A percentile compares a stretch with the other conserved stretches of the same genome.
Conservation (phyloP, 1,139 yeast species). For the Lodderomyces margitis region DNA sequence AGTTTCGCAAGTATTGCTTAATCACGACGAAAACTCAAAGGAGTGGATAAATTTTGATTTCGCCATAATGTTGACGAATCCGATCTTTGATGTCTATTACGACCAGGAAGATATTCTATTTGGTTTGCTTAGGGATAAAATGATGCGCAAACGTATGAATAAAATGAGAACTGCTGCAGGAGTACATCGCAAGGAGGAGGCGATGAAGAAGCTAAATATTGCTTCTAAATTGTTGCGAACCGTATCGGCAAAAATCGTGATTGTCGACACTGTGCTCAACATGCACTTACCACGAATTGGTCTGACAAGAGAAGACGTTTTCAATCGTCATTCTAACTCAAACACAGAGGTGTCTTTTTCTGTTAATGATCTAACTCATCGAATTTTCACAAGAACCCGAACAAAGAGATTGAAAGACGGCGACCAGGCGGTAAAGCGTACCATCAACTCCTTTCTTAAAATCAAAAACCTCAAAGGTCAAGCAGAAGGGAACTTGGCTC, state of each 20-base stretch:
- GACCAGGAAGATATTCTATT: slow-evolving; percentile 32
- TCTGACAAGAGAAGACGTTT: slow-evolving; percentile 17
- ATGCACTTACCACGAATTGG: slow-evolving; percentile 35
- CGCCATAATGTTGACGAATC: slow-evolving; percentile 28
- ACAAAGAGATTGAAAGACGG: slow-evolving; percentile 2
- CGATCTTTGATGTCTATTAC: slow-evolving; percentile 36
- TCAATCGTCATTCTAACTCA: slow-evolving; percentile 28
- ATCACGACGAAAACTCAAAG: slow-evolving; percentile 11
- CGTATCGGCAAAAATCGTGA: slow-evolving; percentile 27
- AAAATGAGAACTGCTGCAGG: slow-evolving; percentile 14
- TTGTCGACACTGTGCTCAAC: slow-evolving; percentile 31
- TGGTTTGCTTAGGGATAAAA: slow-evolving; percentile 11
- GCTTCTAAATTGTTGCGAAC: slow-evolving; percentile 17
- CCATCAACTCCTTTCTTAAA: slow-evolving; percentile 26
- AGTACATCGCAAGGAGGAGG: slow-evolving; percentile 11
- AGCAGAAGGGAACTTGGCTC: slow-evolving; percentile 32
- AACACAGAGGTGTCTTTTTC: slow-evolving; percentile 27
- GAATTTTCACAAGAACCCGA: slow-evolving; percentile 25
- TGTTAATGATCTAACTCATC: slow-evolving; percentile 26
- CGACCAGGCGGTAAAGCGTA: slow-evolving; percentile 7
- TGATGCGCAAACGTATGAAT: slow-evolving; percentile 13
- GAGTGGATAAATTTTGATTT: slow-evolving; percentile 20
- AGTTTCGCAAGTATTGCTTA: slow-evolving; percentile 13
- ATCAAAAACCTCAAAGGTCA: slow-evolving; percentile 31
- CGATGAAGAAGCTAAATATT: slow-evolving; percentile 10